phyloP scores from a whole-genome alignment of 176 grass and related monocot species.

The Tillandsia fasciculata region DNA sequence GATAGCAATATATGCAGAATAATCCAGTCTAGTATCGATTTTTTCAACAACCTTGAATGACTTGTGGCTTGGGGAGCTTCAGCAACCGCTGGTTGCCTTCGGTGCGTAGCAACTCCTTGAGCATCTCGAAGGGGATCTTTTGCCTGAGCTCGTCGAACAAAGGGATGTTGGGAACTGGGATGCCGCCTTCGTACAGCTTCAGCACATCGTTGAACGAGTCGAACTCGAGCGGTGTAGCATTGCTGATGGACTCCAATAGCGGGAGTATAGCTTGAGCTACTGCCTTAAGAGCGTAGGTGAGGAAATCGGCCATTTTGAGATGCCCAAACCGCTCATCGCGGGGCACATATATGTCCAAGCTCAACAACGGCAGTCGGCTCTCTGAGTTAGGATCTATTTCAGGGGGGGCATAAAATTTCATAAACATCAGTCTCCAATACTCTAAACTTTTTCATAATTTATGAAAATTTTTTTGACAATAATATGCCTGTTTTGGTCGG shows the following conservation, averaged over 20 bases:
- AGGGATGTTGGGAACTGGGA: slow-evolving; percentile 36
- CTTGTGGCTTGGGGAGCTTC: slow-evolving; percentile 43
- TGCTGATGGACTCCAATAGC: slow-evolving; percentile 31
- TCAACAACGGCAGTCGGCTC: slow-evolving; percentile 36
- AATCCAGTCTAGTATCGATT: neutral
- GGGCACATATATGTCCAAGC: slow-evolving; percentile 50
- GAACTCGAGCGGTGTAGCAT: slow-evolving; percentile 35
- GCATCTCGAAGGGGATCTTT: slow-evolving; percentile 38
- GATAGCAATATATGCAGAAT: neutral
- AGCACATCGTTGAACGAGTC: slow-evolving; percentile 50
- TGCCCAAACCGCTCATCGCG: slow-evolving; percentile 61
- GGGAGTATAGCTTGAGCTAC: slow-evolving; percentile 35
- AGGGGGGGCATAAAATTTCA: neutral
- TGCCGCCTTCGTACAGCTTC: slow-evolving; percentile 41
- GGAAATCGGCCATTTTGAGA: slow-evolving; percentile 60
- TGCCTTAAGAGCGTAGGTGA: slow-evolving; percentile 40
- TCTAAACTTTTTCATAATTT: neutral
- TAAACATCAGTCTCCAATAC: neutral
- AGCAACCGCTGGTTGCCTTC: slow-evolving; percentile 32
- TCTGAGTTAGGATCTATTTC: slow-evolving; percentile 43
- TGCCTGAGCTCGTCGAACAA: slow-evolving; percentile 35
- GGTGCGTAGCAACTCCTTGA: slow-evolving; percentile 45
- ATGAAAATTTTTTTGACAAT: neutral
- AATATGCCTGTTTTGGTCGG: slow-evolving; percentile 11
- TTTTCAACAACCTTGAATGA: slow-evolving; percentile 35